Percentiles rank a stretch among this genome's conserved stretches.
Evolutionary conservation across 345 rosid species (phyloP).

Genomic region (Populus deltoides): DNA sequence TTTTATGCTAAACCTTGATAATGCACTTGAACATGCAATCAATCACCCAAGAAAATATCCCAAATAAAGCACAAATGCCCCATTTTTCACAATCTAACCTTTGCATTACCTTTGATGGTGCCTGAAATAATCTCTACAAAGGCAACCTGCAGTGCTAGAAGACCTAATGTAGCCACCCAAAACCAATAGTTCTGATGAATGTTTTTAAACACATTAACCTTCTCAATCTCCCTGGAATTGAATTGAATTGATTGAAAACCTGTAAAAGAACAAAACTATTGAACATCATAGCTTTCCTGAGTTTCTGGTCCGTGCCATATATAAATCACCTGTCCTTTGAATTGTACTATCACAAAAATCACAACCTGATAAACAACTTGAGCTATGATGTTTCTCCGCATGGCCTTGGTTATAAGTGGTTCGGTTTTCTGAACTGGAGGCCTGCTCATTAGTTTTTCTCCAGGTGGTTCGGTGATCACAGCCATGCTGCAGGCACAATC

Average conservation of each 20-base stretch:
- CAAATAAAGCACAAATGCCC: background rate
- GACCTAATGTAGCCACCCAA: background rate
- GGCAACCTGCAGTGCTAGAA: conserved; percentile 7
- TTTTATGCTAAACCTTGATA: background rate
- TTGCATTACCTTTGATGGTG: background rate
- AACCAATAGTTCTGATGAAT: background rate
- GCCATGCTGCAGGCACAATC: conserved; percentile 19
- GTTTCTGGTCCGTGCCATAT: conserved; percentile 3
- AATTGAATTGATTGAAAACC: conserved; percentile 19
- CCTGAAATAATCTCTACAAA: conserved; percentile 7
- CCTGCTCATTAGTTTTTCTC: background rate
- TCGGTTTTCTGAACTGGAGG: conserved; percentile 4
- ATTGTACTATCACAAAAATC: conserved; percentile 13
- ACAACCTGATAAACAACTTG: conserved; percentile 20
- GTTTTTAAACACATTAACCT: background rate
- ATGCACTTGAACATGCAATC: background rate
- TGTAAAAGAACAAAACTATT: conserved; percentile 24
- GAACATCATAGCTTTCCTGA: conserved; percentile 15
- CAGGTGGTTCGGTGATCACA: conserved; percentile 12
- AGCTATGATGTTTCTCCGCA: conserved; percentile 9
- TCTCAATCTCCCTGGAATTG: conserved; percentile 3
- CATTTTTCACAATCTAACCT: background rate
- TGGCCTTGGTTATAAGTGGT: conserved; percentile 10
- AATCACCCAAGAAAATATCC: background rate
- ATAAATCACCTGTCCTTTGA: conserved; percentile 4